Conservation (phyloP, 108 stramenopile genomes). For the Chaetoceros tenuissimus region DNA sequence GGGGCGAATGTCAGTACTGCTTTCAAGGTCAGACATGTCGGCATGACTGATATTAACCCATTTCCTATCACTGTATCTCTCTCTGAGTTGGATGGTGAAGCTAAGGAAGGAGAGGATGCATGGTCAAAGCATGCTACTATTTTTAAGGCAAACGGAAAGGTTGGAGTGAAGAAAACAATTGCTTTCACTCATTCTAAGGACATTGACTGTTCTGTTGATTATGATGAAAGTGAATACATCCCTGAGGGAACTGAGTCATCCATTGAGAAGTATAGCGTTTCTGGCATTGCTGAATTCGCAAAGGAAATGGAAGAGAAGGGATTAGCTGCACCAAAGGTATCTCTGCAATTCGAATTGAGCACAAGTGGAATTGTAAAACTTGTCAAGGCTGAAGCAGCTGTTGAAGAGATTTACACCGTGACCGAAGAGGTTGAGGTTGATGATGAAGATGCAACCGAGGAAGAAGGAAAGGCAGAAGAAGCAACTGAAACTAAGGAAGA, state of each 20-base stretch:
- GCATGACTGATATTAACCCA: conserved; percentile 85
- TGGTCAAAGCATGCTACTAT: conserved; percentile 88
- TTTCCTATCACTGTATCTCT: conserved; percentile 50
- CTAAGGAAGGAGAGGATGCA: conserved; percentile 30
- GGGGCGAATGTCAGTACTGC: conserved; percentile 96
- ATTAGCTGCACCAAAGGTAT: conserved; percentile 89
- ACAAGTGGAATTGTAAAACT: conserved; percentile 80
- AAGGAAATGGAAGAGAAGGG: conserved; percentile 89
- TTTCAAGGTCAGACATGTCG: conserved; percentile 96
- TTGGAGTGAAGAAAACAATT: conserved; percentile 92
- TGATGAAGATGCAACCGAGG: conserved; percentile 30
- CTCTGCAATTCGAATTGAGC: conserved; percentile 89
- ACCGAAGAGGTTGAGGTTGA: conserved; percentile 80
- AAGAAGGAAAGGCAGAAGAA: conserved; percentile 16
- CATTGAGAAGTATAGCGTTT: conserved; percentile 83
- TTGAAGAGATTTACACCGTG: conserved; percentile 82
- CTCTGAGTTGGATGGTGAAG: conserved; percentile 14
- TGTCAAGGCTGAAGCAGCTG: conserved; percentile 88
- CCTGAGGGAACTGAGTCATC: conserved; percentile 55
- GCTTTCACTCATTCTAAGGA: conserved; percentile 91
- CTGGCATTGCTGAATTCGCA: conserved; percentile 87
- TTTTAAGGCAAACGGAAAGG: conserved; percentile 70
- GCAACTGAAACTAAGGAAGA: conserved; percentile 21
- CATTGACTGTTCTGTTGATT: conserved; percentile 74
- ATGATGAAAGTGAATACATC: conserved; percentile 54